Evolutionary conservation across 2,329 filamentous ascomycete genomes (phyloP).

Genomic region (Huntiella bhutanensis): DNA sequence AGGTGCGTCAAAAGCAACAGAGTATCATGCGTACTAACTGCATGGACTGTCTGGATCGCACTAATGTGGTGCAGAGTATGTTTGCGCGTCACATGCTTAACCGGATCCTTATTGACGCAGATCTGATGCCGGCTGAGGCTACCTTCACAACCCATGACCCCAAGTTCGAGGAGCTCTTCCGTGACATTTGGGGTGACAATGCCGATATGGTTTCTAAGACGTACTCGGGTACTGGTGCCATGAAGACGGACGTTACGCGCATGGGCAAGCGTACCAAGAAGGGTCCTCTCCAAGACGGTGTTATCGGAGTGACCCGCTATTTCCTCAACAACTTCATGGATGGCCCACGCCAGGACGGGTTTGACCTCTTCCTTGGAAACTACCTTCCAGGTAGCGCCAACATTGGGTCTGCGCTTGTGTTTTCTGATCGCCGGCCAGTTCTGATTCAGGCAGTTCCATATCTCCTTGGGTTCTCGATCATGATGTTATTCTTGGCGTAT

Average conservation of each 20-base stretch:
- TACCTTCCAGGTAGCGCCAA: slow-evolving; percentile 59
- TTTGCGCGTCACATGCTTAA: slow-evolving; percentile 77
- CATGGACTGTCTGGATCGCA: slow-evolving; percentile 97
- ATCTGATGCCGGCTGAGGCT: slow-evolving; percentile 57
- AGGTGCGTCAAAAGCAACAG: slow-evolving; percentile 63
- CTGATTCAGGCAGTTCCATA: slow-evolving; percentile 91
- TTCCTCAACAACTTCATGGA: slow-evolving; percentile 88
- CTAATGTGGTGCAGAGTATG: slow-evolving; percentile 96
- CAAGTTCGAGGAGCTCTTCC: slow-evolving; percentile 77
- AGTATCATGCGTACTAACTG: slow-evolving; percentile 94
- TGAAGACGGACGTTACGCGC: slow-evolving; percentile 97
- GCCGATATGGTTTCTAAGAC: slow-evolving; percentile 84
- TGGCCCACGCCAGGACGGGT: slow-evolving; percentile 84
- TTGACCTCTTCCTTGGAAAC: slow-evolving; percentile 78
- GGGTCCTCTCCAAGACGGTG: slow-evolving; percentile 70
- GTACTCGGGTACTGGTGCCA: slow-evolving; percentile 87
- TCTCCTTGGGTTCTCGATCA: slow-evolving; percentile 65
- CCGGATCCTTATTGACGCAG: slow-evolving; percentile 70
- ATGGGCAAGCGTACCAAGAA: slow-evolving; percentile 72
- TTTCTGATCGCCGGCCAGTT: slow-evolving; percentile 68
- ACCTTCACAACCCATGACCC: slow-evolving; percentile 58
- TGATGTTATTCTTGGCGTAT: slow-evolving; percentile 58
- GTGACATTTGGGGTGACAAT: slow-evolving; percentile 96
- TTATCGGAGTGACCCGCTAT: slow-evolving; percentile 77
- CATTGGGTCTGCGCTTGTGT: slow-evolving; percentile 54